Percentiles rank a stretch among this genome's conserved stretches.
phyloP scores from a whole-genome alignment of 768 basidiomycete genomes.

The Leucocoprinus sp. region DNA sequence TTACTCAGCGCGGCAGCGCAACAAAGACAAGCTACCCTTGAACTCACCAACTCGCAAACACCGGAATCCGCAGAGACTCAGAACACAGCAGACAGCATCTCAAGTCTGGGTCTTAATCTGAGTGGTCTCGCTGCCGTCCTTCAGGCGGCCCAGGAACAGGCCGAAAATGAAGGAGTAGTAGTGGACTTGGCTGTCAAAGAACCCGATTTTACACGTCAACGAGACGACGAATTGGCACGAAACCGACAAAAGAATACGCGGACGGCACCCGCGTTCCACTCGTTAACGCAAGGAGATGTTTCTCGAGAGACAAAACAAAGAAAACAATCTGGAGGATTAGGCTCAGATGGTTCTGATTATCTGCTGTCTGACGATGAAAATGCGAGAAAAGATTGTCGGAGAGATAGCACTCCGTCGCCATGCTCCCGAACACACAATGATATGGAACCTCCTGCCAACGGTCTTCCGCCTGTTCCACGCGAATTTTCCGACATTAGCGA shows the following conservation, averaged over 20 bases:
- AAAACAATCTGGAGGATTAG: slow-evolving; percentile 28
- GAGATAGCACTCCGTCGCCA: slow-evolving; percentile 21
- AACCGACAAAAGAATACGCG: slow-evolving; percentile 51
- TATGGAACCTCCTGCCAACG: slow-evolving; percentile 21
- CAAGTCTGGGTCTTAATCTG: slow-evolving; percentile 47
- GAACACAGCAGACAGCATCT: slow-evolving; percentile 23
- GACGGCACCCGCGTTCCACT: slow-evolving; percentile 72
- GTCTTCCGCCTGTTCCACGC: slow-evolving; percentile 41
- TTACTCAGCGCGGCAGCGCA: slow-evolving; percentile 59
- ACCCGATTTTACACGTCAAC: slow-evolving; percentile 34
- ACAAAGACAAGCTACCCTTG: slow-evolving; percentile 47
- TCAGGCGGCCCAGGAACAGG: slow-evolving; percentile 66
- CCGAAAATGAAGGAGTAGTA: slow-evolving; percentile 33
- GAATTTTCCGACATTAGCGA: slow-evolving; percentile 71
- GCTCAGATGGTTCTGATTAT: slow-evolving; percentile 46
- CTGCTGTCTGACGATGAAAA: slow-evolving; percentile 44
- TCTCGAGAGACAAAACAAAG: slow-evolving; percentile 22
- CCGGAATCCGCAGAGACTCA: slow-evolving; percentile 21
- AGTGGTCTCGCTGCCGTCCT: slow-evolving; percentile 70
- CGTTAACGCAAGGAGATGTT: slow-evolving; percentile 52
- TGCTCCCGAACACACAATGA: slow-evolving; percentile 27
- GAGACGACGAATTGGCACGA: slow-evolving; percentile 34
- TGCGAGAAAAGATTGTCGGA: slow-evolving; percentile 30
- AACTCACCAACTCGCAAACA: slow-evolving; percentile 23
- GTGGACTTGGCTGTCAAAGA: slow-evolving; percentile 36